Base-by-base conservation (phyloP, 2,329 filamentous ascomycete species). In the Alternaria brassicae region DNA sequence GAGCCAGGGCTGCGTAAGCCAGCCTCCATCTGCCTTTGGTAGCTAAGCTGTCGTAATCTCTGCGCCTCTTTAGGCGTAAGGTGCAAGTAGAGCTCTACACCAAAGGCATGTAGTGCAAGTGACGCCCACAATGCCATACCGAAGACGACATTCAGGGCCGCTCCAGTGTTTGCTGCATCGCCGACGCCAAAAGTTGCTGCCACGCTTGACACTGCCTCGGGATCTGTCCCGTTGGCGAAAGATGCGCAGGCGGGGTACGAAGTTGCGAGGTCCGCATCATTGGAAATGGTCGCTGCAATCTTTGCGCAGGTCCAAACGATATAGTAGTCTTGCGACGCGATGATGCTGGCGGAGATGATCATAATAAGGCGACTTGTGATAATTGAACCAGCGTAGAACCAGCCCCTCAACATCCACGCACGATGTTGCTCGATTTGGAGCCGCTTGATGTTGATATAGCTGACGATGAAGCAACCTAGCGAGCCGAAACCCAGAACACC, bases 391-490 rank as follows among this genome's bases (percentile, higher is more conserved):
- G 78, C 80, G 81, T 83, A 63, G 23, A 37, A 73, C 73, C 72
- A 75, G 1, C 68, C 71, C 28, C 71, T 61, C 1, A 72, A 56
- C 71, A 72, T 71, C 72, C 68, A 72, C 1, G 68, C 69, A 36
- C 72, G 61, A 7, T 82, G 67, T 50, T 72, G 69, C 42, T 72
- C 68, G 17, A 90, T 85, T 67, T 88, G 86, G 2, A 88, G 72
- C 2, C 79, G 76, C 70, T 85, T 88, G 71, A 89, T 83, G 61
- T 88, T 88, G 69, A 83, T 77, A 30, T 81, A 82, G 1, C 85
- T 83, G 41, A 88, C 59, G 0, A 69, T 60, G 23, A 85, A 71
- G 9, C 80, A 78, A 1, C 72, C 62, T 0, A 82, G 71, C 2
- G 84, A 84, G 8, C 81, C 68, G 28, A 85, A 77, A 1, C 75